Evolutionary conservation across 371 early-diverging fungal species (phyloP), one percentile per base, ranked within the genome.

Genomic region (Catenaria anguillulae): DNA sequence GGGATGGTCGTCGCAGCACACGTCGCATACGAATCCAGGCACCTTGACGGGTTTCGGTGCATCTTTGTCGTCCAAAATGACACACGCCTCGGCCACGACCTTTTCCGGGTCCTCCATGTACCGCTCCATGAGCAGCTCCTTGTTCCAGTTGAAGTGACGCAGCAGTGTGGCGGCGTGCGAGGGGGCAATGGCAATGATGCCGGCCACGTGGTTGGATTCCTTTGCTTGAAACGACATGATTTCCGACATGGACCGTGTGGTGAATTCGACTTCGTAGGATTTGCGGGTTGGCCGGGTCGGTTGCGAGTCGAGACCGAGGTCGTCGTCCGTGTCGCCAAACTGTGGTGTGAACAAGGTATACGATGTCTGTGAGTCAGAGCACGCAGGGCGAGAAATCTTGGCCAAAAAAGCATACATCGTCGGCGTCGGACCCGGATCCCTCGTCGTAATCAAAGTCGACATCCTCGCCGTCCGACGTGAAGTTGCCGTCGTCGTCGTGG

Each of bases 1-100:
- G 17, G 68, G 66, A 15, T 75, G 78, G 64, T 82, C 84, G 40
- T 82, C 79, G 67, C 81, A 94, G 72, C 96, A 95, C 59, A 97
- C 89, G 24, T 79, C 81, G 75, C 98, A 97, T 65, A 74, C 71
- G 69, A 92, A 93, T 2, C 78, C 81, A 0, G 40, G 26, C 31
- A 62, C 50, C 37, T n/a, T 55, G 33, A 64, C 31, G 35, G 64
- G 62, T 50, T 65, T 65, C 15, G 75, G 73, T 40, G 64, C 70
- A 23, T 36, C 36, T 34, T 3, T 4, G 62, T 66, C 71, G 26
- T 77, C 73, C 6, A 50, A 8, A 24, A 82, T 69, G 13, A 96
- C 81, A 6, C 97, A 95, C 2, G 90, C 89, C 29, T 74, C 67
- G 50, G 66, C 65, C 43, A 86, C 65, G 24, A 86, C 86, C 26